These are phyloP conservation scores for Trypanosoma mega DNA, from an alignment of 208 protist genomes.

Conservation along the genomic window DNA sequence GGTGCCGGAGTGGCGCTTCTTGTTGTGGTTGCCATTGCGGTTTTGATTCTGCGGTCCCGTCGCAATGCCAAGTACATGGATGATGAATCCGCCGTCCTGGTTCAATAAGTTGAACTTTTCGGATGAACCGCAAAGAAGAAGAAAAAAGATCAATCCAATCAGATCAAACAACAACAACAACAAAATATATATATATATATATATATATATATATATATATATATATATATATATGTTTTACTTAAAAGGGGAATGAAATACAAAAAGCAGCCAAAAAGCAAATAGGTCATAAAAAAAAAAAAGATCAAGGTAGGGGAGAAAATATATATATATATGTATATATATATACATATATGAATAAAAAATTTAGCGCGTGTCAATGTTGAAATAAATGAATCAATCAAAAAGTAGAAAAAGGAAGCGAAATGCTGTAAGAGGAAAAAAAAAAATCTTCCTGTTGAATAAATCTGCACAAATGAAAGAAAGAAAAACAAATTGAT, in stretches of 20 bases:
- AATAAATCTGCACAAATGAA: no score
- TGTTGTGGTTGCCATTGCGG: slow-evolving; percentile 1
- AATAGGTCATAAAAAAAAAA: slow-evolving; percentile 4
- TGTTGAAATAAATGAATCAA: background rate
- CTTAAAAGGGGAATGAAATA: background rate
- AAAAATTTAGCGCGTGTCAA: background rate
- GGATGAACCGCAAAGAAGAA: background rate
- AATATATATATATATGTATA: slow-evolving; percentile 14
- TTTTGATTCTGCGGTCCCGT: background rate
- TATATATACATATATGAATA: background rate
- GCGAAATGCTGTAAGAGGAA: no score
- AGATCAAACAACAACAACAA: background rate
- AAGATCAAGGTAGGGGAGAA: slow-evolving; percentile 1
- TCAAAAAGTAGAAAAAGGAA: no score
- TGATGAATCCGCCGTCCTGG: background rate
- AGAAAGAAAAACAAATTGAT: no score
- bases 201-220: slow-evolving; percentile 9
- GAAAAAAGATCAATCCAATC: slow-evolving; percentile 2
- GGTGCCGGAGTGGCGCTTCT: background rate
- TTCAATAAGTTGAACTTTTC: background rate
- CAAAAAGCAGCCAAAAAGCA: background rate
- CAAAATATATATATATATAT: slow-evolving; percentile 11
- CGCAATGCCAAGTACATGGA: background rate
- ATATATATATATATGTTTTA: background rate
- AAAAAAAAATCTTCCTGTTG: no score